These are phyloP conservation scores for Macrolepiota fuliginosa DNA, from an alignment of 768 basidiomycete genomes.

Conservation along the genomic window DNA sequence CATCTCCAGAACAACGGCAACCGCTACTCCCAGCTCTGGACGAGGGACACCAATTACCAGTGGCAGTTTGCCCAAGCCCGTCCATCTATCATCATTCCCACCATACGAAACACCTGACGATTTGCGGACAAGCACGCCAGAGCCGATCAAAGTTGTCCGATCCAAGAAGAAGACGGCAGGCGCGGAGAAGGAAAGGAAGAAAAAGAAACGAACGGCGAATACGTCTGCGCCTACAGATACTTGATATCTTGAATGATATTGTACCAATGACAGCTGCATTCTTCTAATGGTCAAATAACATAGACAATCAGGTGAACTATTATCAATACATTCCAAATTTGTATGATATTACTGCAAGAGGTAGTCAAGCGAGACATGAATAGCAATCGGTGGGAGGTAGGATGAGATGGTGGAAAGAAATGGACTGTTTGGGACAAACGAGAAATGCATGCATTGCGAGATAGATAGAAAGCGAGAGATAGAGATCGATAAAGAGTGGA, in stretches of 20 bases:
- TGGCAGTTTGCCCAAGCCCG: slow-evolving; percentile 27
- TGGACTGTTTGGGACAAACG: neutral
- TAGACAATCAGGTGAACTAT: neutral
- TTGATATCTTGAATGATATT: neutral
- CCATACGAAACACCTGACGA: slow-evolving; percentile 54
- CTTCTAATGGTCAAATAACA: neutral
- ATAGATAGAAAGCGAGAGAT: slow-evolving; percentile 23
- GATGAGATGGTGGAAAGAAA: slow-evolving; percentile 3
- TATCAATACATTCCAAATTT: slow-evolving; percentile 11
- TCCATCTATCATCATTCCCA: slow-evolving; percentile 41
- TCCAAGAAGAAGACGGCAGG: slow-evolving; percentile 62
- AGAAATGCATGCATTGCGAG: slow-evolving; percentile 19
- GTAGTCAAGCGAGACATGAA: slow-evolving; percentile 2
- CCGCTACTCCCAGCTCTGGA: slow-evolving; percentile 17
- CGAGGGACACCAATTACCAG: slow-evolving; percentile 15
- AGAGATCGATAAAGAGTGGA: slow-evolving; percentile 4
- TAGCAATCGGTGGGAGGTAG: slow-evolving; percentile 12
- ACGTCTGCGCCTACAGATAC: slow-evolving; percentile 15
- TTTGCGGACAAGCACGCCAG: slow-evolving; percentile 48
- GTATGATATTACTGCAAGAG: slow-evolving; percentile 16
- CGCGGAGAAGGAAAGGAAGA: slow-evolving; percentile 47
- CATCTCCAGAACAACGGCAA: slow-evolving; percentile 25
- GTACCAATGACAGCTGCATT: neutral
- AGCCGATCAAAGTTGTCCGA: slow-evolving; percentile 74
- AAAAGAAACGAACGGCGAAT: slow-evolving; percentile 41